Evolutionary conservation across 495 filamentous ascomycete species (phyloP).

Genomic region (Penicillium coprophilum): DNA sequence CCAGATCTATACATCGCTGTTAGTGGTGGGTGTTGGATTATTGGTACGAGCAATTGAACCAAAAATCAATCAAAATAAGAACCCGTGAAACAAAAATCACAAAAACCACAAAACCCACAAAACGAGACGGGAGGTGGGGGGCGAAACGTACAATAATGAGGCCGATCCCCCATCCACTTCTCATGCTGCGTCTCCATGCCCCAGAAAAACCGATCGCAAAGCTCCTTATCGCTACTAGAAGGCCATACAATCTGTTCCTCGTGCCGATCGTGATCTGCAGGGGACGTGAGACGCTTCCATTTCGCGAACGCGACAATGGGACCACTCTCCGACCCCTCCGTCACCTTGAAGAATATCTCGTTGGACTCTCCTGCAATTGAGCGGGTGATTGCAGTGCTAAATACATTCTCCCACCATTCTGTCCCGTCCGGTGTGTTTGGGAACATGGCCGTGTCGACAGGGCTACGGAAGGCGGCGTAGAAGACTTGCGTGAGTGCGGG

Average conservation of each 20-base stretch:
- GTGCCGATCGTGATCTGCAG: constrained; percentile 16
- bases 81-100: neutral
- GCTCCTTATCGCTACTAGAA: constrained; percentile 14
- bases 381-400: constrained; percentile 3
- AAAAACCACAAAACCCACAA: neutral
- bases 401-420: constrained; percentile 17
- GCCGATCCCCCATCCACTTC: constrained; percentile 23
- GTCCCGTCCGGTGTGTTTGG: constrained; percentile 27
- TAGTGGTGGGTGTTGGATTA: neutral
- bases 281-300: constrained; percentile 19
- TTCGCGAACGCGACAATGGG: constrained; percentile 26
- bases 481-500: constrained; percentile 21
- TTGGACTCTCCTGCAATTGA: constrained; percentile 1
- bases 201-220: constrained; percentile 29
- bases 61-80: too few species aligned
- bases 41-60: too few species aligned
- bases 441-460: constrained; percentile 27
- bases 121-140: neutral
- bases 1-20: constrained; percentile 26
- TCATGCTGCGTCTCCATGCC: constrained; percentile 22
- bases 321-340: constrained; percentile 12
- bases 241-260: constrained; percentile 19
- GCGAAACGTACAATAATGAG: constrained; percentile 35
- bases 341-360: constrained; percentile 22
- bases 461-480: constrained; percentile 24